phyloP scores from a whole-genome alignment of 208 protist genomes.

The Acanthamoeba castellanii region DNA sequence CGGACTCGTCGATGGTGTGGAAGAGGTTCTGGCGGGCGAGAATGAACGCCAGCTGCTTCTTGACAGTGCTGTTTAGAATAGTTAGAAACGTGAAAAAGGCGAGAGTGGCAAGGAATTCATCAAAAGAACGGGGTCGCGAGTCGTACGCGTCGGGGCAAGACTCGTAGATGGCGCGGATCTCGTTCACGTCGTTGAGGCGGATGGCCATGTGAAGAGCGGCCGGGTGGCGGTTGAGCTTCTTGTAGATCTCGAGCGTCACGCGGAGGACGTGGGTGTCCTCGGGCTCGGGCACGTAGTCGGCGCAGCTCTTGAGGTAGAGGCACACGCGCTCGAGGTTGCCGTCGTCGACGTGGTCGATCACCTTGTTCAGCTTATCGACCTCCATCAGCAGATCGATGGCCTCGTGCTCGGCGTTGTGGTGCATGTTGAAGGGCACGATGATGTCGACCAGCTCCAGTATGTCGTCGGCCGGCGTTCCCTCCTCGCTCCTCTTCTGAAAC shows the following conservation, averaged over 20 bases:
- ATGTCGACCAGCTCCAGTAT: slow-evolving; percentile 94
- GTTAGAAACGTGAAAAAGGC: not conserved
- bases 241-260: slow-evolving; percentile 95
- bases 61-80: slow-evolving; percentile 69
- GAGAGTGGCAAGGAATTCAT: not conserved
- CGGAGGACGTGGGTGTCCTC: slow-evolving; percentile 94
- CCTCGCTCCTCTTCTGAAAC: slow-evolving; percentile 89
- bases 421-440: slow-evolving; percentile 94
- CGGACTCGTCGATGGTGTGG: slow-evolving; percentile 92
- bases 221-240: slow-evolving; percentile 93
- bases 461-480: slow-evolving; percentile 84
- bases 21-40: slow-evolving; percentile 92
- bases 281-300: slow-evolving; percentile 96
- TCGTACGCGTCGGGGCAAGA: slow-evolving; percentile 87
- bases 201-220: slow-evolving; percentile 95
- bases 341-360: slow-evolving; percentile 94
- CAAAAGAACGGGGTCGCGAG: not conserved
- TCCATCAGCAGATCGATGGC: slow-evolving; percentile 99
- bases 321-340: slow-evolving; percentile 97
- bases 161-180: slow-evolving; percentile 92
- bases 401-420: slow-evolving; percentile 95
- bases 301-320: slow-evolving; percentile 95
- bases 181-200: slow-evolving; percentile 91
- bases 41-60: slow-evolving; percentile 95
- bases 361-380: slow-evolving; percentile 92